Base-by-base conservation (phyloP, 140 eudicot genomes). In the Ambrosia hybrid region DNA sequence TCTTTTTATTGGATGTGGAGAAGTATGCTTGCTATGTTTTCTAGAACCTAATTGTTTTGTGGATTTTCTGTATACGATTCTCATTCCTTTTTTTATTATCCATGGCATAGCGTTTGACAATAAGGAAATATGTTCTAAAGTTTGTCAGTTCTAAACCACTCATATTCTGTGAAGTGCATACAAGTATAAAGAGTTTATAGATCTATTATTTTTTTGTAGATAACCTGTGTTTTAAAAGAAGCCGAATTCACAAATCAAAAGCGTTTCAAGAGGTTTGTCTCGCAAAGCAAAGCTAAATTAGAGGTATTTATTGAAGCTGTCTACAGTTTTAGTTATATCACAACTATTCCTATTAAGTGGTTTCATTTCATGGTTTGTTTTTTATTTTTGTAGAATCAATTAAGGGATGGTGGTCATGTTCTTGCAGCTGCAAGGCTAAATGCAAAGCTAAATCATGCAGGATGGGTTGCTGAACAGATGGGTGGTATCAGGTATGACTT, bases 221-320 rank as follows among this genome's bases (percentile, higher is more conserved):
- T 91, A 46, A 85, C 81, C 26, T 36, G 86, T 73, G 76, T 89
- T 73, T 83, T 88, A 37, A 92, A 86, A 77, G 97, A 91, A 74
- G 89, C 87, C 55, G 86, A 88, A 34, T 85, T 91, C 71, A 88
- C 96, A 62, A 95, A 91, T 79, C 94, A 83, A 69, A 87, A 88
- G 72, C 93, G 97, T 68, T 91, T 91, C 71, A 91, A 88, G 89
- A 95, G 88, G 85, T 91, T 91, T 78, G 89, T 91, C 76, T 86
- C 88, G 41, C 89, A 86, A 71, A 91, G 95, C 89, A 91, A 78
- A 89, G 89, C 96, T 49, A 83, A 82, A 75, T 83, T 91, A 89
- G 97, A 91, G 97, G 97, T 91, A 83, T 48, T 39, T 53, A 9
- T 79, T 26, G 39, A 12, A 45, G 13, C 6, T 46, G 55, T 30